phyloP scores from a whole-genome alignment of 768 basidiomycete species.

The Leccinum imitatum region DNA sequence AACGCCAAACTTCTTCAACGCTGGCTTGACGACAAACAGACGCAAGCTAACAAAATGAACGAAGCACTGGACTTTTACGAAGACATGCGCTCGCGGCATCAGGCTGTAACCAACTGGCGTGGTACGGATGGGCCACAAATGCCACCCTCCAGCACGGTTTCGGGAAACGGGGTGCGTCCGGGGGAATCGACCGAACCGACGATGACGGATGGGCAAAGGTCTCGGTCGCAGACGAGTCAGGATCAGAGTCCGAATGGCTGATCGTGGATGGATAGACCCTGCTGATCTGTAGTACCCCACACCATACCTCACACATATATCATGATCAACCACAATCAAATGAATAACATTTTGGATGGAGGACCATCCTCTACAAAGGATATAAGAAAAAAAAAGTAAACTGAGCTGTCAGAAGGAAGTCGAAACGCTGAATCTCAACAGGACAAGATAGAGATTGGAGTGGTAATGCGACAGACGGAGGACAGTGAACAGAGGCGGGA shows the following conservation, averaged over 20 bases:
- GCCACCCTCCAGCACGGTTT: conserved; percentile 38
- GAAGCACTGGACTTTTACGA: conserved; percentile 89
- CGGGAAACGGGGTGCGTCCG: conserved; percentile 45
- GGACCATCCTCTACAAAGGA: conserved; percentile 33
- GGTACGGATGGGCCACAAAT: conserved; percentile 37
- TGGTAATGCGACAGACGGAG: conserved; percentile 20
- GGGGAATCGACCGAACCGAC: conserved; percentile 37
- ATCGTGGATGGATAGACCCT: conserved; percentile 53
- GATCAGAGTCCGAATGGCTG: conserved; percentile 92
- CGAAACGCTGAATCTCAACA: conserved; percentile 27
- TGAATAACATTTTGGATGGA: conserved; percentile 29
- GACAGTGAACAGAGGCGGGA: conserved; percentile 25
- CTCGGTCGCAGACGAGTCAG: conserved; percentile 65
- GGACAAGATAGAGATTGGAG: conserved; percentile 24
- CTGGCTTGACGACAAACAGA: conserved; percentile 95
- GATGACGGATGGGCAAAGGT: conserved; percentile 70
- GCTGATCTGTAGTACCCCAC: conserved; percentile 17
- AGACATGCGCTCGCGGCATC: conserved; percentile 74
- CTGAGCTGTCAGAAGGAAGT: conserved; percentile 16
- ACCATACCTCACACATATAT: conserved; percentile 20
- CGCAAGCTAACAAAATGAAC: conserved; percentile 93
- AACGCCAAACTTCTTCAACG: conserved; percentile 94
- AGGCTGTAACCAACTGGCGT: conserved; percentile 59
- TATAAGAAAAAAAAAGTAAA: conserved; percentile 25
- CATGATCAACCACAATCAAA: conserved; percentile 13